Evolutionary conservation across 169 alveolate species (phyloP).

Genomic region (Cryptosporidium muris): DNA sequence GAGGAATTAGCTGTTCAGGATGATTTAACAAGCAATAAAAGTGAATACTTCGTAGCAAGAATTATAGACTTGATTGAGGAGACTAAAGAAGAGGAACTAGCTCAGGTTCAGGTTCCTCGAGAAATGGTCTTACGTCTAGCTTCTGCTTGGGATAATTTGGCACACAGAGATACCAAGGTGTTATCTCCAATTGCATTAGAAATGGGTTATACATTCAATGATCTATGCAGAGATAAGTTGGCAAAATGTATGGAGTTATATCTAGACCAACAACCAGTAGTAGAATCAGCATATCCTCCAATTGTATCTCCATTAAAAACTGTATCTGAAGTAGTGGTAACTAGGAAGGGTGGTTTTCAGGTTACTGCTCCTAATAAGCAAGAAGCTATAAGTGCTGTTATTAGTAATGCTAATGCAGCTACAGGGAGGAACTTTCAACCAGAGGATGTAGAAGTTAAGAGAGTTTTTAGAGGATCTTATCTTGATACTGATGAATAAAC

Average conservation of each 20-base stretch:
- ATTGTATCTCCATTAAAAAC: neutral
- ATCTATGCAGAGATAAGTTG: constrained; percentile 19
- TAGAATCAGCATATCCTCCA: neutral
- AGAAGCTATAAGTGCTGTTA: neutral
- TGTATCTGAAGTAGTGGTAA: neutral
- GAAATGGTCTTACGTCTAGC: constrained; percentile 23
- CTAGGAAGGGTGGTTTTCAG: neutral
- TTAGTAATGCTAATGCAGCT: too few relatives aligned
- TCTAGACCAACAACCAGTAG: neutral
- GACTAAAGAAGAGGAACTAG: neutral
- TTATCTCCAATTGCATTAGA: neutral
- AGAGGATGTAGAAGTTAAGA: too few relatives aligned
- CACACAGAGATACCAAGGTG: neutral
- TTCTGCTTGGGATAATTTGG: constrained; percentile 12
- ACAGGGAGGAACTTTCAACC: too few relatives aligned
- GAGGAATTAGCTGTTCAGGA: neutral
- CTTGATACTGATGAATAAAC: too few relatives aligned
- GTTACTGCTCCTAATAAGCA: neutral
- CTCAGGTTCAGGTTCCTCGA: neutral
- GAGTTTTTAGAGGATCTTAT: too few relatives aligned
- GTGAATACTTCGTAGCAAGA: constrained; percentile 5
- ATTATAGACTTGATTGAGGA: neutral
- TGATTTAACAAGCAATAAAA: neutral
- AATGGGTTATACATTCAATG: constrained; percentile 29
- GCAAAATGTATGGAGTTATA: constrained; percentile 2